A percentile compares a stretch with the other conserved stretches of the same genome.
These are phyloP conservation scores for Desmodesmus armatus DNA, from an alignment of 139 green algal species.

Conservation along the genomic window DNA sequence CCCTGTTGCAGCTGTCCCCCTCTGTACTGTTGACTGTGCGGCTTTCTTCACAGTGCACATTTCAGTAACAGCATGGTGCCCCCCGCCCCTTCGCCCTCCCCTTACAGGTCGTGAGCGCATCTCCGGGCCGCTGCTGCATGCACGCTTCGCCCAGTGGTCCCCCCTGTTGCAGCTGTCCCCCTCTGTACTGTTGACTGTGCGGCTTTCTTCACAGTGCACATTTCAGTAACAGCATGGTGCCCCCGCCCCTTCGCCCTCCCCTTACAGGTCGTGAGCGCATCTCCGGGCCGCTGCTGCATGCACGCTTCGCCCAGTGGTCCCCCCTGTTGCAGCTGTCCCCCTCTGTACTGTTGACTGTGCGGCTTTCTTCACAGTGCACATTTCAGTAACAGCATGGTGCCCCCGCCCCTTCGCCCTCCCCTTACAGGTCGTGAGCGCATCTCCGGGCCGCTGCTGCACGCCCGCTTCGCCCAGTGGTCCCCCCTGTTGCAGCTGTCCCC, in stretches of 20 bases:
- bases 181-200: background rate
- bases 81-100: no score
- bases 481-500: background rate
- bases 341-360: no score
- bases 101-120: background rate
- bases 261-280: constrained; percentile 7
- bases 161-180: background rate
- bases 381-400: no score
- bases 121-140: background rate
- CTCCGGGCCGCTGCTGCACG: background rate
- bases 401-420: no score
- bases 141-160: background rate
- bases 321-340: background rate
- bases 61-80: no score
- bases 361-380: no score
- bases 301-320: constrained; percentile 5
- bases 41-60: no score
- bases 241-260: no score
- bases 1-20: background rate
- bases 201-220: no score
- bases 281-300: background rate
- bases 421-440: constrained; percentile 7
- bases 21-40: background rate
- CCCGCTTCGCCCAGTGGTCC: constrained; percentile 6
- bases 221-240: no score